Conservation (phyloP, 73 alveolate species). For the Paramecium sexaurelia region DNA sequence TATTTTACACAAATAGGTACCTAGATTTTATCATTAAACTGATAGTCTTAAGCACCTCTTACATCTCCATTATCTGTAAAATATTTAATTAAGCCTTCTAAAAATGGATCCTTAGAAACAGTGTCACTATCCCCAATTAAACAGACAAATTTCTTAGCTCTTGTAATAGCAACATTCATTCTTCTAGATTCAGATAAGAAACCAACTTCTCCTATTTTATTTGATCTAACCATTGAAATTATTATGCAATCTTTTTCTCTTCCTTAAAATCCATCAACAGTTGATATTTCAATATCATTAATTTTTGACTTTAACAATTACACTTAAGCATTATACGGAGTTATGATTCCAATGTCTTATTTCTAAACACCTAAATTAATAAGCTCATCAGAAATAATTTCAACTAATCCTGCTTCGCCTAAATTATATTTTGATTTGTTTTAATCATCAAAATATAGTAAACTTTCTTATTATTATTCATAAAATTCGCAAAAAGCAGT, state of each 20-base stretch:
- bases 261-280: slow-evolving; percentile 99
- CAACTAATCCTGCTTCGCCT: slow-evolving; percentile 95
- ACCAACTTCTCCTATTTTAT: slow-evolving; percentile 92
- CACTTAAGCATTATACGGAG: slow-evolving; percentile 98
- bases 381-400: slow-evolving; percentile 83
- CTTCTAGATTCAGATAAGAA: slow-evolving; percentile 95
- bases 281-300: slow-evolving; percentile 89
- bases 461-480: slow-evolving; percentile 85
- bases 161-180: slow-evolving; percentile 98
- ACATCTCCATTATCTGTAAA: slow-evolving; percentile 83
- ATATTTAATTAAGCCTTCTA: slow-evolving; percentile 78
- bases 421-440: slow-evolving; percentile 89
- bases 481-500: slow-evolving; percentile 90
- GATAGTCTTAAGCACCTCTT: slow-evolving; percentile 77
- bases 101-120: slow-evolving; percentile 77
- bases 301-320: slow-evolving; percentile 77
- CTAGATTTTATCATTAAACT: slow-evolving; percentile 59
- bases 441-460: slow-evolving; percentile 28
- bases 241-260: slow-evolving; percentile 98
- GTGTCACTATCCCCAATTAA: slow-evolving; percentile 94
- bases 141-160: slow-evolving; percentile 93
- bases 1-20: slow-evolving; percentile 58
- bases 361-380: slow-evolving; percentile 72
- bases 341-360: slow-evolving; percentile 92
- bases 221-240: slow-evolving; percentile 95